phyloP scores from a whole-genome alignment of 2,329 filamentous ascomycete species.

The Raffaelea albimanens region DNA sequence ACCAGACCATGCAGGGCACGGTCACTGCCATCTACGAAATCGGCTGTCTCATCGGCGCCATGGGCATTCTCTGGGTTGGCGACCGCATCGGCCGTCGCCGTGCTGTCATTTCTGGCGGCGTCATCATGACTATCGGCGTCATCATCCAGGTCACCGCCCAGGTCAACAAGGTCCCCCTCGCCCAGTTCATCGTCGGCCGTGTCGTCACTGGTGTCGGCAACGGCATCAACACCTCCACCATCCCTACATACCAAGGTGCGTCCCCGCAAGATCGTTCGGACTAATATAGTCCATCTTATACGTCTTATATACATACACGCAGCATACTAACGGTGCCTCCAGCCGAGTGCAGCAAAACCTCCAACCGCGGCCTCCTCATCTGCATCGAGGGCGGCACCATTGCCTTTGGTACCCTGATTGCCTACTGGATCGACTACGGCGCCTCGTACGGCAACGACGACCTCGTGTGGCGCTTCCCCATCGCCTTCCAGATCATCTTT shows the following conservation, averaged over 20 bases:
- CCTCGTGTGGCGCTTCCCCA: conserved; percentile 46
- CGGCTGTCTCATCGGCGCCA: conserved; percentile 33
- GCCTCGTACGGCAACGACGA: conserved; percentile 28
- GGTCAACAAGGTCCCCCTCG: conserved; percentile 18
- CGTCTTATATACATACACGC: too few species aligned
- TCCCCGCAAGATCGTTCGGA: too few species aligned
- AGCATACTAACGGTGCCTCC: conserved; percentile 50
- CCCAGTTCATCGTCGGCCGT: conserved; percentile 38
- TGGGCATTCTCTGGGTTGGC: conserved; percentile 40
- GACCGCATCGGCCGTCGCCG: conserved; percentile 41
- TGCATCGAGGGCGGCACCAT: conserved; percentile 28
- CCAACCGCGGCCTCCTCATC: conserved; percentile 31
- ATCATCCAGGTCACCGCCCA: conserved; percentile 39
- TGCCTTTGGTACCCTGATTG: conserved; percentile 29
- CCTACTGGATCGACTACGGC: conserved; percentile 41
- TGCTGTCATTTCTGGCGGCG: conserved; percentile 46
- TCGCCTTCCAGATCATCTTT: conserved; percentile 31
- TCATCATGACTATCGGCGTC: conserved; percentile 51
- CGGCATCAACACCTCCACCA: too few species aligned
- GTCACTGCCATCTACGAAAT: conserved; percentile 40
- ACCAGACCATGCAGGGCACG: conserved; percentile 36
- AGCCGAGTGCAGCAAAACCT: conserved; percentile 34
- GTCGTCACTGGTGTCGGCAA: conserved; percentile 40
- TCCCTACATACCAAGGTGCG: conserved; percentile 33
- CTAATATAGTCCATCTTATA: conserved; percentile 27